Evolutionary conservation across 345 rosid genomes (phyloP), one percentile per base, ranked within the genome.

Genomic region (Arabis hirsuta): DNA sequence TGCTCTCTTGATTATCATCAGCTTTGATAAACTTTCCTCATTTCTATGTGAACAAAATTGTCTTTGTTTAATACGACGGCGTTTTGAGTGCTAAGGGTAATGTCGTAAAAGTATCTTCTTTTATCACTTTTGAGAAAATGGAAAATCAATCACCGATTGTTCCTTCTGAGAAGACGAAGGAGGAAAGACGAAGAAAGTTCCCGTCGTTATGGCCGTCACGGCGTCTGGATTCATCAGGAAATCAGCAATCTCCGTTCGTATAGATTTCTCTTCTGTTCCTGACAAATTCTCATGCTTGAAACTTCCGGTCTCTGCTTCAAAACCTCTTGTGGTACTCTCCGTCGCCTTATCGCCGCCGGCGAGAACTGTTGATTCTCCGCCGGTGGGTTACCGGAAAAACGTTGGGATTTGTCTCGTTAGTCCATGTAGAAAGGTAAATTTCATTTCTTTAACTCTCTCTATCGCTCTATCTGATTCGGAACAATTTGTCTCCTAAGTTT

Each of bases 321-420:
- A 73, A 60, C 71, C 80, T 9, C 52, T 39, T 19, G 67, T 56
- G n/a, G 75, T 57, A 22, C 52, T 67, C 3, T 77, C 83, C 71
- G 68, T 52, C 12, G 66, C 80, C 38, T 70, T 71, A 42, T 73
- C 84, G 7, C 29, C 69, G 1, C 62, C 65, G 61, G 74, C 81
- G 7, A 43, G 69, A 22, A 48, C 82, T n/a, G 72, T 73, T 70
- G 96, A 88, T 41, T 65, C 81, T 73, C 84, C 94, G n/a, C 93
- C 96, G 0, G 90, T 76, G n/a, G 96, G 94, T 16, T 88, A 88
- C 71, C 81, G 96, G 55, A 85, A 76, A 71, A 90, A 85, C 44
- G 96, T 90, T 9, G 93, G 96, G 10, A 86, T 90, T 69, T 86
- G 93, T 72, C 86, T 90, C 10, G 76, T 88, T 50, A 80, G 84